Conservation (phyloP, 2,329 filamentous ascomycete species). For the Pseudogymnoascus verrucosus region DNA sequence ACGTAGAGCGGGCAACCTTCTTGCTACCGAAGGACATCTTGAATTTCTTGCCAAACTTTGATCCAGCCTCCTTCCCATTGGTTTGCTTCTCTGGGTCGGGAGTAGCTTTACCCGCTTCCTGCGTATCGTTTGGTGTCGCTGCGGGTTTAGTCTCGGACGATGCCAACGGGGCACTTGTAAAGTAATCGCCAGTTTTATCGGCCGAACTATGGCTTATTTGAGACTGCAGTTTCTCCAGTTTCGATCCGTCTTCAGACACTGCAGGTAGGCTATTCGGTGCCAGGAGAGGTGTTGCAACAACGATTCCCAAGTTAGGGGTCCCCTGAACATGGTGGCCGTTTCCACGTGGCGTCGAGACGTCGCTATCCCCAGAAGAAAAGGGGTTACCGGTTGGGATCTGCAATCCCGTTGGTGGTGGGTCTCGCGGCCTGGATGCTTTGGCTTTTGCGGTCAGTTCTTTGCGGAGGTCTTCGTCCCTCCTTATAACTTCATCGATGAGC, state of each 20-base stretch:
- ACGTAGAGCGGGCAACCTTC: constrained; percentile 66
- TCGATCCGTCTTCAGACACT: constrained; percentile 40
- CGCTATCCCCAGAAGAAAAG: constrained; percentile 30
- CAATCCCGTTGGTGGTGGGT: constrained; percentile 45
- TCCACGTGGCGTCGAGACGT: constrained; percentile 43
- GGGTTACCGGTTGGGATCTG: constrained; percentile 38
- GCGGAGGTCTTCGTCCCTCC: constrained; percentile 68
- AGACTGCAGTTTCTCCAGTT: constrained; percentile 47
- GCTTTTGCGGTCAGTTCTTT: constrained; percentile 55
- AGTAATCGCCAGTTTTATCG: constrained; percentile 65
- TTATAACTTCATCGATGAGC: constrained; percentile 84
- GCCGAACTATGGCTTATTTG: constrained; percentile 52
- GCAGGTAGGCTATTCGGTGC: constrained; percentile 33
- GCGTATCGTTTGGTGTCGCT: constrained; percentile 37
- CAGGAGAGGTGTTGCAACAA: constrained; percentile 59
- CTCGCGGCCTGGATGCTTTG: constrained; percentile 33
- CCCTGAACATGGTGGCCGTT: constrained; percentile 54
- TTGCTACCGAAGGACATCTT: constrained; percentile 71
- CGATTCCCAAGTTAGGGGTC: constrained; percentile 75
- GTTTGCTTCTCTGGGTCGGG: constrained; percentile 49
- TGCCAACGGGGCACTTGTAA: constrained; percentile 52
- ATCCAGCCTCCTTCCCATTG: constrained; percentile 50
- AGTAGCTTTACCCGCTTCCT: constrained; percentile 40
- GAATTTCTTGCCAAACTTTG: constrained; percentile 76
- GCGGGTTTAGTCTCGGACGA: constrained; percentile 38